Conservation (phyloP, 306 rosid species). For the Delonix regia region DNA sequence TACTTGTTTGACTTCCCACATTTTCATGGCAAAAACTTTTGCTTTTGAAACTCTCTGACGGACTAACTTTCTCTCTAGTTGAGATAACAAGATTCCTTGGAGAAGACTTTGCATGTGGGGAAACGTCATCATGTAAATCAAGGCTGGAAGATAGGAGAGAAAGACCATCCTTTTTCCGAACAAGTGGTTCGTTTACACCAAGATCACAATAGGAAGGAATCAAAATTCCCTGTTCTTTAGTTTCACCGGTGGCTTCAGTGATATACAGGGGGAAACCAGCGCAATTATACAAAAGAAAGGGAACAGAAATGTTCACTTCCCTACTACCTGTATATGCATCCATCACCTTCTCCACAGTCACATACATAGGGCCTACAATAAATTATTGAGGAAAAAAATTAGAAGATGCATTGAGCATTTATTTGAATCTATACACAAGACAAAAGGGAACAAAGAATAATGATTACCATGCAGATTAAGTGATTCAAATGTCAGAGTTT, state of each 20-base stretch:
- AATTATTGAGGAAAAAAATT: slow-evolving; percentile 32
- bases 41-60: slow-evolving; percentile 35
- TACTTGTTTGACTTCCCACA: slow-evolving; percentile 40
- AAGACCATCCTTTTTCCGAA: slow-evolving; percentile 65
- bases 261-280: slow-evolving; percentile 71
- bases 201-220: slow-evolving; percentile 70
- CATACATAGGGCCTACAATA: slow-evolving; percentile 62
- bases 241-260: slow-evolving; percentile 57
- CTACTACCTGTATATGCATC: slow-evolving; percentile 87
- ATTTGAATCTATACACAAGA: slow-evolving; percentile 9
- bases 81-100: slow-evolving; percentile 54
- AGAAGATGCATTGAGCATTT: slow-evolving; percentile 24
- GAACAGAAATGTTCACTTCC: slow-evolving; percentile 76
- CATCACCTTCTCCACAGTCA: slow-evolving; percentile 80
- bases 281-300: slow-evolving; percentile 88
- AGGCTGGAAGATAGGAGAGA: slow-evolving; percentile 51
- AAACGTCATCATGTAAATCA: slow-evolving; percentile 40
- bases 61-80: slow-evolving; percentile 48
- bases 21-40: slow-evolving; percentile 42
- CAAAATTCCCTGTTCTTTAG: slow-evolving; percentile 46
- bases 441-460: slow-evolving; percentile 26
- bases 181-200: slow-evolving; percentile 50
- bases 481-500: slow-evolving; percentile 61
- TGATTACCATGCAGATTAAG: slow-evolving; percentile 52
- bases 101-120: slow-evolving; percentile 36